Conservation (phyloP, 768 basidiomycete species). For the Gloeophyllum trabeum region DNA sequence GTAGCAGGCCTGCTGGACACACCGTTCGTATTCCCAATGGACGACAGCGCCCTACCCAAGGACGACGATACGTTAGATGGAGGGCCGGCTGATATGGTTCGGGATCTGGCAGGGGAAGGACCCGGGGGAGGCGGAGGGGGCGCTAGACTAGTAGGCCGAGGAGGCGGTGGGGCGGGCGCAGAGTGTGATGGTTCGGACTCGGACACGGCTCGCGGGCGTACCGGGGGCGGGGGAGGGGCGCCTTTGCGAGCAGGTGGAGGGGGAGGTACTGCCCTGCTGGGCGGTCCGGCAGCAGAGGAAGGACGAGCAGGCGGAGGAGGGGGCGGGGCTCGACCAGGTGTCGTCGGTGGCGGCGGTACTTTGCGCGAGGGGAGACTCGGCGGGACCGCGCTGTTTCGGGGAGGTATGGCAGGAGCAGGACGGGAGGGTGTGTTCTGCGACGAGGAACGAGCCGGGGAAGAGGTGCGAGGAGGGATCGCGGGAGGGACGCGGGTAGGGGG, state of each 20-base stretch:
- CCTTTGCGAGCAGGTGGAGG: conserved; percentile 24
- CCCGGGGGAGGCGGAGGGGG: conserved; percentile 10
- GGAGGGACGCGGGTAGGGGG: conserved; percentile 18
- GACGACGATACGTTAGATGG: too few relatives aligned
- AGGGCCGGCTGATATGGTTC: conserved; percentile 16
- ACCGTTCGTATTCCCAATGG: too few relatives aligned
- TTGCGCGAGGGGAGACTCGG: conserved; percentile 19
- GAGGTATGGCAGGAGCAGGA: conserved; percentile 14
- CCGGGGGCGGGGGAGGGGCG: conserved; percentile 15
- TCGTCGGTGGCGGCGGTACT: conserved; percentile 23
- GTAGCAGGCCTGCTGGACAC: too few relatives aligned
- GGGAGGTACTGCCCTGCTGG: conserved; percentile 24
- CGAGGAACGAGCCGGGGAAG: conserved; percentile 10
- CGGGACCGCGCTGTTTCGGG: conserved; percentile 12
- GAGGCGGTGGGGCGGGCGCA: conserved; percentile 4
- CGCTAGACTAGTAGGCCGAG: conserved; percentile 5
- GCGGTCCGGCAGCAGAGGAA: conserved; percentile 13
- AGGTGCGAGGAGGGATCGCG: conserved; percentile 17
- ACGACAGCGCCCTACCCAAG: too few relatives aligned
- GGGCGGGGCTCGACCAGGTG: conserved; percentile 22
- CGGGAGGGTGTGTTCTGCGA: conserved; percentile 7
- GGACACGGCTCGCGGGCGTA: conserved; percentile 12
- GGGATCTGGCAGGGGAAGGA: conserved; percentile 12
- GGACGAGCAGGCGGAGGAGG: conserved; percentile 31
- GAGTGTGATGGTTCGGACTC: conserved; percentile 1